Evolutionary conservation across 306 rosid genomes (phyloP).

Genomic region (Vicia sativa): DNA sequence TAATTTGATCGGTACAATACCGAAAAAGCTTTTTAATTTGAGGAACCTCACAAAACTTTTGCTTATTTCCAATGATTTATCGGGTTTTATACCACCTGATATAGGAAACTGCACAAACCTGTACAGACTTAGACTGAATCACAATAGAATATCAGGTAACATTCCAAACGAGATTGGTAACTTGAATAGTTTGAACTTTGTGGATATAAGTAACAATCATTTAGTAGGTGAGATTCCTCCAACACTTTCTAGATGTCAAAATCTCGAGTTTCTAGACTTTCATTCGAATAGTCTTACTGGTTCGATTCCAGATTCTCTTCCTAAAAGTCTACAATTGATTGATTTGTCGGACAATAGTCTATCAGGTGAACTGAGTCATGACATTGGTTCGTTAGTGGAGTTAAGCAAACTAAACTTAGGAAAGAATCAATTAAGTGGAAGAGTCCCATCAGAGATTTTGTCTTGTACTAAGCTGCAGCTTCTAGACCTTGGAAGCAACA

Average conservation of each 20-base stretch:
- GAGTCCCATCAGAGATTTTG: constrained; percentile 71
- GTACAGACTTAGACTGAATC: constrained; percentile 68
- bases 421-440: constrained; percentile 67
- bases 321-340: constrained; percentile 63
- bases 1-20: constrained; percentile 71
- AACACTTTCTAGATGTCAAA: constrained; percentile 61
- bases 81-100: constrained; percentile 86
- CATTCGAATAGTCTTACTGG: constrained; percentile 78
- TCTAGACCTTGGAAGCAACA: constrained; percentile 77
- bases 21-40: constrained; percentile 59
- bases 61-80: constrained; percentile 72
- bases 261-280: constrained; percentile 82
- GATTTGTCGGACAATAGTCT: constrained; percentile 79
- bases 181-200: constrained; percentile 62
- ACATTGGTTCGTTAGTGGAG: constrained; percentile 64
- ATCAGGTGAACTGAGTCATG: constrained; percentile 57
- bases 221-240: constrained; percentile 76
- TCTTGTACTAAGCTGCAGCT: constrained; percentile 77
- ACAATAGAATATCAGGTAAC: constrained; percentile 67
- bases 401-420: constrained; percentile 76
- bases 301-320: constrained; percentile 68
- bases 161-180: constrained; percentile 87
- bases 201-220: constrained; percentile 71
- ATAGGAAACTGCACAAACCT: constrained; percentile 81
- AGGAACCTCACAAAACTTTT: constrained; percentile 73